These are phyloP conservation scores for Sporothrix phasma DNA, from an alignment of 2,329 filamentous ascomycete species.

Conservation along the genomic window DNA sequence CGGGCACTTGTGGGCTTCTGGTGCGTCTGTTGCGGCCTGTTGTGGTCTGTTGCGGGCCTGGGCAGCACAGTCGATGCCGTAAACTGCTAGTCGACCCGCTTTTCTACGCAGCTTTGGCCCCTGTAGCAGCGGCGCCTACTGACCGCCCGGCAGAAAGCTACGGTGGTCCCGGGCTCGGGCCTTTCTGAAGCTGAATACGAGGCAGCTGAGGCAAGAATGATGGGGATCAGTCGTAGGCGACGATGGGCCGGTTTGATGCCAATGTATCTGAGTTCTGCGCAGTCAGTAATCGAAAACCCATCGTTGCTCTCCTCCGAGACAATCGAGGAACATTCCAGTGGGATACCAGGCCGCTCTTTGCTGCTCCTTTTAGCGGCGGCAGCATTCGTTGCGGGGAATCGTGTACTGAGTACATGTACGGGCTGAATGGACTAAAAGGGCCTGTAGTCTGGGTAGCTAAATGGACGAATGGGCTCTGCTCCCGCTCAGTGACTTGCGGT, in stretches of 20 bases:
- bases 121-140: background rate
- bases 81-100: slow-evolving; percentile 13
- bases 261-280: too few species aligned
- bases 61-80: slow-evolving; percentile 14
- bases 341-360: background rate
- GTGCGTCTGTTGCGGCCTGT: background rate
- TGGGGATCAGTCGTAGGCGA: background rate
- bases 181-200: background rate
- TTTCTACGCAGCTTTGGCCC: slow-evolving; percentile 10
- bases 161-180: background rate
- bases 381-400: background rate
- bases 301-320: background rate
- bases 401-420: too few species aligned
- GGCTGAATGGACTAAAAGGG: too few species aligned
- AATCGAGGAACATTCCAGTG: background rate
- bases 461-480: too few species aligned
- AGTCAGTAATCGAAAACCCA: background rate
- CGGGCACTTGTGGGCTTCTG: background rate
- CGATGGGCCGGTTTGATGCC: too few species aligned
- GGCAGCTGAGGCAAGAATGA: background rate
- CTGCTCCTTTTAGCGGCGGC: background rate
- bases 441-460: background rate
- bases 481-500: too few species aligned
- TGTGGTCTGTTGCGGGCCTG: slow-evolving; percentile 15
- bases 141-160: slow-evolving; percentile 19